Conservation (phyloP, 2,329 filamentous ascomycete genomes). For the Ophiostoma triangulosporum region DNA sequence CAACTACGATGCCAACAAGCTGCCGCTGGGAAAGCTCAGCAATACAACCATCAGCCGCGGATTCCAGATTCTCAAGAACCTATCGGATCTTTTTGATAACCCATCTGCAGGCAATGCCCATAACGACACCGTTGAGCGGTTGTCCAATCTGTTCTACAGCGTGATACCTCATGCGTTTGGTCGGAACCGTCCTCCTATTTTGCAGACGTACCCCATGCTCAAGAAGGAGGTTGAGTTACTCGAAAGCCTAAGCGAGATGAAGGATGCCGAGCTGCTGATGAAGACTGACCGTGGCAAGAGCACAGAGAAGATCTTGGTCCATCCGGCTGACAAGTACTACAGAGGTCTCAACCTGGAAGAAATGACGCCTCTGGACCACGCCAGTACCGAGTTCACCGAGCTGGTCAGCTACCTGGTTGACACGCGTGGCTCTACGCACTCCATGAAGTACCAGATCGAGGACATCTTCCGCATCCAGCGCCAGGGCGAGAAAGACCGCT, state of each 20-base stretch:
- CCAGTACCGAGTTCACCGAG: constrained; percentile 48
- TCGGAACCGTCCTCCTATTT: constrained; percentile 56
- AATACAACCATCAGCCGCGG: constrained; percentile 63
- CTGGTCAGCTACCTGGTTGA: constrained; percentile 53
- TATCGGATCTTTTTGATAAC: constrained; percentile 52
- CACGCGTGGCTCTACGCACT: constrained; percentile 55
- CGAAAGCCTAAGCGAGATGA: constrained; percentile 74
- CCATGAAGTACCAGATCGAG: constrained; percentile 44
- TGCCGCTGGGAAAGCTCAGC: constrained; percentile 74
- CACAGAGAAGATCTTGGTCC: constrained; percentile 29
- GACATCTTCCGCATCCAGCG: constrained; percentile 77
- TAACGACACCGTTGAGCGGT: constrained; percentile 35
- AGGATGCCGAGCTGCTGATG: constrained; percentile 65
- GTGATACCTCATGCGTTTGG: constrained; percentile 74
- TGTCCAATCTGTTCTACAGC: constrained; percentile 71
- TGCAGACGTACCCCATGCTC: constrained; percentile 37
- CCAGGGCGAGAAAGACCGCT: constrained; percentile 55
- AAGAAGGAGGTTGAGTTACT: constrained; percentile 69
- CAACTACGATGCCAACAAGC: constrained; percentile 61
- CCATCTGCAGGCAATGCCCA: constrained; percentile 27
- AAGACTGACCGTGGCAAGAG: constrained; percentile 46
- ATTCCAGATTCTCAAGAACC: constrained; percentile 63
- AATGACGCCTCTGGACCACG: constrained; percentile 53
- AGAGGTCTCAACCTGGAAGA: constrained; percentile 57
- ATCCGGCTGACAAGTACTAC: constrained; percentile 61